Base-by-base conservation (phyloP, 352 stramenopile genomes). In the Phytophthora europaea region DNA sequence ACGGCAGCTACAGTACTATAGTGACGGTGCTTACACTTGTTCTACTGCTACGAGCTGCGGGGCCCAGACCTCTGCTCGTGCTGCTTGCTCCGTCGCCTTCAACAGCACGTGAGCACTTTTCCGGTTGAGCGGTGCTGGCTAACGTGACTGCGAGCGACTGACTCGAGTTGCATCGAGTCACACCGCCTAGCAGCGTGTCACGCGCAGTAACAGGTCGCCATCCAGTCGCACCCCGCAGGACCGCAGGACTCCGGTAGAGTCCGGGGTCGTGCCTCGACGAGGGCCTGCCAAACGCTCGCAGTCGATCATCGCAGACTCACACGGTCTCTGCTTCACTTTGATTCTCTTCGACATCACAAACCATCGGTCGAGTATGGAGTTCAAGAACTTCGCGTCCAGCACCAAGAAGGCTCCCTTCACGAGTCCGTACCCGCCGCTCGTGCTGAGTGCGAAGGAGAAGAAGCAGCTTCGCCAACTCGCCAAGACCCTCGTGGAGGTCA, bases 401-500 rank as follows among this genome's bases (percentile, higher is more conserved):
- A 61, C 62, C 56, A 75, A 72, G 56, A 75, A 75, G 50, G 56
- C 43, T 12, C 69, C 69, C 22, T 75, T 75, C 36, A 67, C 63
- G 56, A 75, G 62, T 60, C 56, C 69, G n/a, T 75, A 75, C 31
- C 69, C 62, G 13, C 69, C 61, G n/a, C 61, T 75, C n/a, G 28
- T 47, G 15, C 48, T 75, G 12, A 75, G 56, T n/a, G 12, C 4
- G 3, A 72, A 75, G 26, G 69, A 75, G 40, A 67, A 75, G 50
- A 75, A 71, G 31, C 61, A 75, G 15, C 68, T 75, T 16, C 61
- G 68, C 3, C 61, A 75, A 54, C 63, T 75, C 23, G 62, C 62
- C 20, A 72, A 75, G 34, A 66, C 50, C n/a, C 69, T 75, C 50
- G 69, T 72, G 20, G 62, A 72, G 53, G 69, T 72, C 54, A 75